phyloP scores from a whole-genome alignment of 2,329 filamentous ascomycete species.

The Penicillium vulpinum region DNA sequence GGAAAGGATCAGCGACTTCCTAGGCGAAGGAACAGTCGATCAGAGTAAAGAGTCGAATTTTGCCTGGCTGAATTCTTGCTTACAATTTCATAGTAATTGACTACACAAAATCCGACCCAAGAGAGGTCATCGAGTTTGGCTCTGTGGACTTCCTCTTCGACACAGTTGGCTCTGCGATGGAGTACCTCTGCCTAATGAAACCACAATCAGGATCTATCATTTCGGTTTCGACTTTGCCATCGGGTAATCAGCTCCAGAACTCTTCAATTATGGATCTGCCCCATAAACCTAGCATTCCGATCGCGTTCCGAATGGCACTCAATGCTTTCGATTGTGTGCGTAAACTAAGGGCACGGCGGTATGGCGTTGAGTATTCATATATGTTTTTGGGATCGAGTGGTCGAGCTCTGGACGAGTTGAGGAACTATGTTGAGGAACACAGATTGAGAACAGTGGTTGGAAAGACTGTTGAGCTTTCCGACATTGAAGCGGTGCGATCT shows the following conservation, averaged over 20 bases:
- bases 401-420: slow-evolving; percentile 47
- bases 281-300: slow-evolving; percentile 28
- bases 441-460: slow-evolving; percentile 49
- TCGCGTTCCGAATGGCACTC: slow-evolving; percentile 24
- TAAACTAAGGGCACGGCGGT: slow-evolving; percentile 47
- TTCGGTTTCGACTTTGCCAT: slow-evolving; percentile 40
- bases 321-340: slow-evolving; percentile 42
- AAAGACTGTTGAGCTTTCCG: slow-evolving; percentile 43
- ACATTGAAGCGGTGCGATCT: slow-evolving; percentile 47
- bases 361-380: slow-evolving; percentile 47
- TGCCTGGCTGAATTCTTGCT: neutral
- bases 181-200: slow-evolving; percentile 47
- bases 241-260: slow-evolving; percentile 38
- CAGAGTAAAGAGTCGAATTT: slow-evolving; percentile 29
- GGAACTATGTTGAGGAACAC: slow-evolving; percentile 44
- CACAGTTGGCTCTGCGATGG: slow-evolving; percentile 47
- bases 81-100: slow-evolving; percentile 45
- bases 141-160: slow-evolving; percentile 55
- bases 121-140: slow-evolving; percentile 40
- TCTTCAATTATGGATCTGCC: slow-evolving; percentile 29
- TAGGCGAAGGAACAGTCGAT: slow-evolving; percentile 50
- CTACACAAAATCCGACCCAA: slow-evolving; percentile 49
- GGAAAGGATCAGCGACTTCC: slow-evolving; percentile 43
- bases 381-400: slow-evolving; percentile 46
- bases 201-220: slow-evolving; percentile 39